Conservation (phyloP, 345 rosid genomes). For the Cochlearia excelsa region DNA sequence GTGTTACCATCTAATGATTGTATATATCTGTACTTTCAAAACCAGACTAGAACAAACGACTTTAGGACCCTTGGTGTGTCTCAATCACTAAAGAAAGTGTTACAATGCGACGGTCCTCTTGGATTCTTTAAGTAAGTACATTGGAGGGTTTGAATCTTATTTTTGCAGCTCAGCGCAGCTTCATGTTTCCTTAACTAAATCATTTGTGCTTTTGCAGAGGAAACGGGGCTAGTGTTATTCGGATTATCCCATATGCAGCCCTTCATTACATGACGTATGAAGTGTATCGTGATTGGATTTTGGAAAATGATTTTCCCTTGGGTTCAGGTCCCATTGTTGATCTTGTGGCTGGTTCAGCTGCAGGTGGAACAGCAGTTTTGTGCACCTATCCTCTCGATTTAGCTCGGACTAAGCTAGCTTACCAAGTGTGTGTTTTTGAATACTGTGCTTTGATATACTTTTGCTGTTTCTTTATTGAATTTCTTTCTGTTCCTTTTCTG, state of each 20-base stretch:
- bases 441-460: background rate
- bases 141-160: conserved; percentile 4
- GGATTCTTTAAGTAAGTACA: conserved; percentile 81
- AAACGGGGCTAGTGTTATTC: conserved; percentile 91
- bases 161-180: conserved; percentile 13
- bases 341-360: conserved; percentile 89
- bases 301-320: conserved; percentile 58
- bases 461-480: conserved; percentile 1
- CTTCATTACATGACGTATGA: conserved; percentile 95
- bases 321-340: conserved; percentile 90
- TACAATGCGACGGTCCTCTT: conserved; percentile 72
- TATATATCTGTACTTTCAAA: conserved; percentile 8
- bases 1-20: conserved; percentile 12
- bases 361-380: conserved; percentile 97
- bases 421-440: conserved; percentile 58
- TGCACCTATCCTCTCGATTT: conserved; percentile 94
- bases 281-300: conserved; percentile 82
- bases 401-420: conserved; percentile 96
- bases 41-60: conserved; percentile 80
- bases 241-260: conserved; percentile 96
- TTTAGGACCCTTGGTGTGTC: conserved; percentile 73
- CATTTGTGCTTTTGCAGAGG: conserved; percentile 51
- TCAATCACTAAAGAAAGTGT: conserved; percentile 67
- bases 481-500: conserved; percentile 9
- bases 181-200: conserved; percentile 3